These are phyloP conservation scores for Chimonanthus praecox DNA, from an alignment of 164 flowering plant genomes.

Conservation along the genomic window DNA sequence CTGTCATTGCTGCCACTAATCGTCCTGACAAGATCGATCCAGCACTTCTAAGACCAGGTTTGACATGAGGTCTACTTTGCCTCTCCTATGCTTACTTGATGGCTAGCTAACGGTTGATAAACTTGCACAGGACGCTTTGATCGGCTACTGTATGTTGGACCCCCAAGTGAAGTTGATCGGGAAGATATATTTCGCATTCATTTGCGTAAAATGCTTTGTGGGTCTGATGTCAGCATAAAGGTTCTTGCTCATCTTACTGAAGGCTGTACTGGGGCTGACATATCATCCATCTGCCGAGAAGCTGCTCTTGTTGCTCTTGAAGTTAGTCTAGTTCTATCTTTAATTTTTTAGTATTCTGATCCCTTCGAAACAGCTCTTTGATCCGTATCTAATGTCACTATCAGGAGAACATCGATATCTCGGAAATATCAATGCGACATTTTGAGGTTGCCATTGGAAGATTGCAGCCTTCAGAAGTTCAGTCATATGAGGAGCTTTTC, in stretches of 20 bases:
- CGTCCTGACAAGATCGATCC: constrained; percentile 96
- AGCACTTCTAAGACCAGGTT: constrained; percentile 93
- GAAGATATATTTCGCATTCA: constrained; percentile 78
- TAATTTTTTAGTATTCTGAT: background rate
- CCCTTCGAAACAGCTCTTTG: background rate
- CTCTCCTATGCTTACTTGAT: background rate
- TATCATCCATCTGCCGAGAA: constrained; percentile 68
- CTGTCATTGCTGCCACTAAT: constrained; percentile 97
- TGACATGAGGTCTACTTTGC: background rate
- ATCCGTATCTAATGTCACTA: background rate
- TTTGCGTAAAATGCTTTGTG: constrained; percentile 56
- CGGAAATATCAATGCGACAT: constrained; percentile 64
- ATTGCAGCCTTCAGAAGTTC: constrained; percentile 53
- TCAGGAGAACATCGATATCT: constrained; percentile 65
- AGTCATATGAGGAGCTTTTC: constrained; percentile 45
- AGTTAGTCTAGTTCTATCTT: constrained; percentile 32
- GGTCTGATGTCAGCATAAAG: constrained; percentile 51
- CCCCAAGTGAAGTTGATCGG: constrained; percentile 65
- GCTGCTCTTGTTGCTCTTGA: constrained; percentile 73
- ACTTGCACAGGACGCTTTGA: constrained; percentile 86
- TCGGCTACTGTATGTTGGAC: constrained; percentile 85
- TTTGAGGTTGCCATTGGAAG: constrained; percentile 45
- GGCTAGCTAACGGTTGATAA: constrained; percentile 1
- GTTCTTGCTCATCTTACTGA: constrained; percentile 64
- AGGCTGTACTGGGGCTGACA: constrained; percentile 93